phyloP scores from a whole-genome alignment of 805 yeast genomes.

The Ogataea sp. region DNA sequence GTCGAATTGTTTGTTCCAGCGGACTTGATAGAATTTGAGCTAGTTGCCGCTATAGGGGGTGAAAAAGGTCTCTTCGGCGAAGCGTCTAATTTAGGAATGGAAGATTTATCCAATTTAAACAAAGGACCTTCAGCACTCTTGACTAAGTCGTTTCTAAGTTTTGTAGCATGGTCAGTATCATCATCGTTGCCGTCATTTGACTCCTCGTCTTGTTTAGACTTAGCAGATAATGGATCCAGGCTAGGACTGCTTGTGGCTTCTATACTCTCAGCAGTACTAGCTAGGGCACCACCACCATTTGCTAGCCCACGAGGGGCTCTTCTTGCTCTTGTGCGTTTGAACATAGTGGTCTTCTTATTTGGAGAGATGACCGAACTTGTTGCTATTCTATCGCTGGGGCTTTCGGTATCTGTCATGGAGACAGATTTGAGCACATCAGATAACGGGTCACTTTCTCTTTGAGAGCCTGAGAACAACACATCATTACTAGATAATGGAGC shows the following conservation, averaged over 20 bases:
- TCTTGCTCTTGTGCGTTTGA: slow-evolving; percentile 40
- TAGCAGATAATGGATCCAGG: slow-evolving; percentile 19
- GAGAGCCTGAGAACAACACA: slow-evolving; percentile 6
- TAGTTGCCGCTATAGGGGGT: background rate
- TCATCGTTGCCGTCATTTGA: background rate
- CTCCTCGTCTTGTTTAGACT: background rate
- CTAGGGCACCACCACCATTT: no score
- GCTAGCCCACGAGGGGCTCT: slow-evolving; percentile 17
- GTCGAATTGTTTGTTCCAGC: slow-evolving; percentile 1
- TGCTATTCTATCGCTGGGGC: slow-evolving; percentile 6
- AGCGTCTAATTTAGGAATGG: background rate
- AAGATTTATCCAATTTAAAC: slow-evolving; percentile 32
- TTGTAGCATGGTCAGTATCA: background rate
- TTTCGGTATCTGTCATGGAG: slow-evolving; percentile 2
- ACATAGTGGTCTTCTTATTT: slow-evolving; percentile 31
- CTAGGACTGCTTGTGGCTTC: no score
- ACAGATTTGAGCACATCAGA: slow-evolving; percentile 12
- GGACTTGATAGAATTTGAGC: background rate
- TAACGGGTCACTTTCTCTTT: slow-evolving; percentile 13
- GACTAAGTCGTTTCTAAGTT: background rate
- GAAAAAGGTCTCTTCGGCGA: slow-evolving; percentile 3
- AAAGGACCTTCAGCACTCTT: slow-evolving; percentile 47
- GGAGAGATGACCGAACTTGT: slow-evolving; percentile 24
- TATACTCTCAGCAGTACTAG: no score
- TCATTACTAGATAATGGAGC: slow-evolving; percentile 8